Percentiles rank a stretch among this genome's conserved stretches.
These are phyloP conservation scores for Podila horticola DNA, from an alignment of 192 early-diverging fungal genomes.

Conservation along the genomic window DNA sequence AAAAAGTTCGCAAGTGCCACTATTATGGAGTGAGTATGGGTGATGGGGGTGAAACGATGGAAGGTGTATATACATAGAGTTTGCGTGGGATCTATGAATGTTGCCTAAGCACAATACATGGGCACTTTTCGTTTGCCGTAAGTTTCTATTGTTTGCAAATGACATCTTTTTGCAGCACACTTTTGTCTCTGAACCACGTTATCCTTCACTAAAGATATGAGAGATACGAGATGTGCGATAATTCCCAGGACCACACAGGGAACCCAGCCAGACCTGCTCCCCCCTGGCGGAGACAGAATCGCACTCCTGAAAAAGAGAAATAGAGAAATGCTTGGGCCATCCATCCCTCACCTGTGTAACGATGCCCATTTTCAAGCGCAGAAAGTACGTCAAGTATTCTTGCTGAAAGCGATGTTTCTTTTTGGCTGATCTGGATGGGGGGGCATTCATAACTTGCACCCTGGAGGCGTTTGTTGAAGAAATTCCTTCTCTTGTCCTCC, in stretches of 20 bases:
- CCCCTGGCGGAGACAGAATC: conserved; percentile 2
- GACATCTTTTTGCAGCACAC: neutral
- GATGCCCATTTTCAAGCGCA: neutral
- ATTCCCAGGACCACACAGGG: neutral
- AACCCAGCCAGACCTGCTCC: too few relatives aligned
- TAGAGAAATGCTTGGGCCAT: conserved; percentile 1
- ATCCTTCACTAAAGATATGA: neutral
- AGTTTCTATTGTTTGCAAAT: neutral
- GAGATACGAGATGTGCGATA: too few relatives aligned
- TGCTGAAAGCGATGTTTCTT: conserved; percentile 89
- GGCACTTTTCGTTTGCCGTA: neutral
- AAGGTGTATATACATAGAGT: neutral
- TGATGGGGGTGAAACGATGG: neutral
- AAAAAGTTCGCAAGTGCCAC: too few relatives aligned
- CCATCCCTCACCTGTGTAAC: neutral
- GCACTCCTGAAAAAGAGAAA: neutral
- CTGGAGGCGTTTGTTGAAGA: too few relatives aligned
- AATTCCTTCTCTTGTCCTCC: too few relatives aligned
- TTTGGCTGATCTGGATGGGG: too few relatives aligned
- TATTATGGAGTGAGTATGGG: too few relatives aligned
- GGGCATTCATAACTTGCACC: too few relatives aligned
- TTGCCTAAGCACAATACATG: neutral
- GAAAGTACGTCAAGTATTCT: neutral
- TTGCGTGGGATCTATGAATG: conserved; percentile 2
- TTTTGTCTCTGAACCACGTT: neutral